These are phyloP conservation scores for Lumnitzera littorea DNA, from an alignment of 345 rosid species.

Conservation along the genomic window DNA sequence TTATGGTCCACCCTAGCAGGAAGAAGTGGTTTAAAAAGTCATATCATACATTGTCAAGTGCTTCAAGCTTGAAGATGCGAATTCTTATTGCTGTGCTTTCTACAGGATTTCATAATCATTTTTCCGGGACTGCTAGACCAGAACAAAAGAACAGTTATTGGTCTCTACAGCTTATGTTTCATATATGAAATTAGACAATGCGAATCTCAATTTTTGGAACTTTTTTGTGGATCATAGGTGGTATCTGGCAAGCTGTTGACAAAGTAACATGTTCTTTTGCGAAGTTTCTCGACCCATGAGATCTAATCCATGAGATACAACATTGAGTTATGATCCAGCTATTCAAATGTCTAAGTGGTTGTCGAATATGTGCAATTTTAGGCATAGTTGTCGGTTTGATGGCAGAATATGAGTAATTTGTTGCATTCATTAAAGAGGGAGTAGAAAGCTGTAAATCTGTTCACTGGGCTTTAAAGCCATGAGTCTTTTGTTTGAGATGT, in stretches of 20 bases:
- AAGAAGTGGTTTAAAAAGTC: constrained; percentile 72
- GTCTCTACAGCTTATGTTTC: no score
- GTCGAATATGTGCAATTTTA: constrained; percentile 3
- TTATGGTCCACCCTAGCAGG: constrained; percentile 94
- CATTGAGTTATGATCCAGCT: no score
- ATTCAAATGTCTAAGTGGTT: neutral
- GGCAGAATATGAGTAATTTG: constrained; percentile 16
- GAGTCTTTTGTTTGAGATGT: constrained; percentile 7
- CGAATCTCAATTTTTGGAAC: no score
- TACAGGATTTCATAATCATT: constrained; percentile 1
- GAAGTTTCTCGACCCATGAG: no score
- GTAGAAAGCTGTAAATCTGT: constrained; percentile 21
- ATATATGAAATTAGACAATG: no score
- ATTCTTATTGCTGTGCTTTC: constrained; percentile 13
- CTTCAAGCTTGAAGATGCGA: constrained; percentile 70
- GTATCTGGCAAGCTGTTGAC: no score
- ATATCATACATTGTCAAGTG: constrained; percentile 91
- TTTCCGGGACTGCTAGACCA: neutral
- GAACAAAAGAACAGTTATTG: no score
- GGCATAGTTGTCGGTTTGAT: constrained; percentile 14
- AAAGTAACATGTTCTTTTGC: no score
- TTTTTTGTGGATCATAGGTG: no score
- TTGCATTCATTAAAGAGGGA: constrained; percentile 16
- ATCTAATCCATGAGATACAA: no score
- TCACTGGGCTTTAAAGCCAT: constrained; percentile 16